These are phyloP conservation scores for Paecilomyces dactylethromorphus DNA, from an alignment of 2,329 filamentous ascomycete genomes.

Conservation along the genomic window DNA sequence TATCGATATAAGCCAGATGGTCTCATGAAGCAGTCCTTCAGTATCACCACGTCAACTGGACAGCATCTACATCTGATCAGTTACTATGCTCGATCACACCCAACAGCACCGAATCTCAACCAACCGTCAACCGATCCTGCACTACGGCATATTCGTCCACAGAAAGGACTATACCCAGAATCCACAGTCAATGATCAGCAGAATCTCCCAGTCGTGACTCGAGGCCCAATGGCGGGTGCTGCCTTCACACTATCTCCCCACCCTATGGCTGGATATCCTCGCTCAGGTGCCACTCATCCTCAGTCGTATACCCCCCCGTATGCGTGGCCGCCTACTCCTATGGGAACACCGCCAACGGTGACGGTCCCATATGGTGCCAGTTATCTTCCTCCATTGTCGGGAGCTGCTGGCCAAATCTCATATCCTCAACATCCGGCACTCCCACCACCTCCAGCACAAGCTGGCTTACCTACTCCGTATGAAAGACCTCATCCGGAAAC, in stretches of 20 bases:
- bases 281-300: slow-evolving; percentile 31
- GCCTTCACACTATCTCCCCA: slow-evolving; percentile 48
- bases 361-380: slow-evolving; percentile 27
- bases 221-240: slow-evolving; percentile 60
- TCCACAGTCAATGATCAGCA: slow-evolving; percentile 83
- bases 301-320: slow-evolving; percentile 36
- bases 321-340: slow-evolving; percentile 38
- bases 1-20: slow-evolving; percentile 95
- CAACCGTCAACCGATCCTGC: slow-evolving; percentile 76
- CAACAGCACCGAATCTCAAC: slow-evolving; percentile 63
- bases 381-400: slow-evolving; percentile 30
- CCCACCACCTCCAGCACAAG: slow-evolving; percentile 16
- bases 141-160: slow-evolving; percentile 74
- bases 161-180: slow-evolving; percentile 95
- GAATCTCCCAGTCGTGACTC: slow-evolving; percentile 72
- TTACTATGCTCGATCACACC: slow-evolving; percentile 81
- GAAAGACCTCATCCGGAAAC: slow-evolving; percentile 25
- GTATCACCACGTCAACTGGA: slow-evolving; percentile 84
- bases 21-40: slow-evolving; percentile 99
- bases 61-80: slow-evolving; percentile 97
- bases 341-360: slow-evolving; percentile 36
- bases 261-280: slow-evolving; percentile 49
- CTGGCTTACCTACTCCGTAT: slow-evolving; percentile 22
- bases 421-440: slow-evolving; percentile 25
- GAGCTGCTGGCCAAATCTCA: slow-evolving; percentile 20